A percentile compares a stretch with the other conserved stretches of the same genome.
Evolutionary conservation across 2,329 filamentous ascomycete species (phyloP).

Genomic region (Domatiomyces catenatus): DNA sequence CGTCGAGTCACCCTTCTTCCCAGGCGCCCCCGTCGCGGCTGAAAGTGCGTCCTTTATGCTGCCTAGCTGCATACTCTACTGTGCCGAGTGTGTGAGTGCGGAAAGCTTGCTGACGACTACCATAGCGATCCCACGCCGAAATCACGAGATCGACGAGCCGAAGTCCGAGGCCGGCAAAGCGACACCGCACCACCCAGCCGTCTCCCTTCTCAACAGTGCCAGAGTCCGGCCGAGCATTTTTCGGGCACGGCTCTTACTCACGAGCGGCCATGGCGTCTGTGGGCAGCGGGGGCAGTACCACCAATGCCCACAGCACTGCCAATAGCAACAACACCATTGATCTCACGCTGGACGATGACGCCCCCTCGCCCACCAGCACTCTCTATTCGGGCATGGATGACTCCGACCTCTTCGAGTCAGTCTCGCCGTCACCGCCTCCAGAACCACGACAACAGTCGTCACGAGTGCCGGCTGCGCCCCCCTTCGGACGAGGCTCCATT

Average conservation of each 20-base stretch:
- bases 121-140: slow-evolving; percentile 15
- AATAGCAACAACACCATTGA: slow-evolving; percentile 7
- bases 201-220: slow-evolving; percentile 11
- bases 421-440: slow-evolving; percentile 1
- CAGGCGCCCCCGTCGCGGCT: not conserved
- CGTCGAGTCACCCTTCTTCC: not conserved
- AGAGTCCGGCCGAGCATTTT: slow-evolving; percentile 6
- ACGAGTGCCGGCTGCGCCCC: slow-evolving; percentile 7
- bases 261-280: slow-evolving; percentile 26
- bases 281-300: slow-evolving; percentile 3
- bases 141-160: slow-evolving; percentile 15
- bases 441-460: not conserved
- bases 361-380: not conserved
- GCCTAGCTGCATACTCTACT: not conserved
- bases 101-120: not conserved
- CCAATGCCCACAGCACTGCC: slow-evolving; percentile 5
- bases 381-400: not conserved
- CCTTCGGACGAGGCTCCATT: not conserved
- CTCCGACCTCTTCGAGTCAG: slow-evolving; percentile 1
- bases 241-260: slow-evolving; percentile 28
- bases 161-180: slow-evolving; percentile 16
- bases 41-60: not conserved
- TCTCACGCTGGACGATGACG: slow-evolving; percentile 10
- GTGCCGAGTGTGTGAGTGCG: not conserved
- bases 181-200: slow-evolving; percentile 10